These are phyloP conservation scores for Microthlaspi erraticum DNA, from an alignment of 345 rosid genomes.

Conservation along the genomic window DNA sequence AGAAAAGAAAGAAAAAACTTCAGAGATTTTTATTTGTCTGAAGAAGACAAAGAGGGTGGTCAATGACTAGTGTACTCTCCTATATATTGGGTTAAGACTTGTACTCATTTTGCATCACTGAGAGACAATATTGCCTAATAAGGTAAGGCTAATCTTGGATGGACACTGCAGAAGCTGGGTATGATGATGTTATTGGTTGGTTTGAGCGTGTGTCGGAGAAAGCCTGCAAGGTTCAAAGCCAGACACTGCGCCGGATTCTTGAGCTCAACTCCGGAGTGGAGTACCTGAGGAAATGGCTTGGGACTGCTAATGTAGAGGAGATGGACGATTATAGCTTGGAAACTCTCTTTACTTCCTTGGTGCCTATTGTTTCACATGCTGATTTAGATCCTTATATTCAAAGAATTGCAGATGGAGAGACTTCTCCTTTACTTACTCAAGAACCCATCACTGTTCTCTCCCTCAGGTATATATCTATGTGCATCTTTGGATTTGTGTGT, in stretches of 20 bases:
- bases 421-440: conserved; percentile 72
- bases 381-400: conserved; percentile 82
- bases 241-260: conserved; percentile 78
- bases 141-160: conserved; percentile 33
- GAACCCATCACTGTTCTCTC: conserved; percentile 72
- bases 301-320: conserved; percentile 50
- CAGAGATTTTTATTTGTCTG: not conserved
- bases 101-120: conserved; percentile 21
- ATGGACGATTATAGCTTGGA: conserved; percentile 69
- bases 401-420: conserved; percentile 88
- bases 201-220: conserved; percentile 62
- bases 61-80: conserved; percentile 22
- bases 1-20: not conserved
- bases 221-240: conserved; percentile 60
- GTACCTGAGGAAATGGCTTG: conserved; percentile 71
- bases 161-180: conserved; percentile 35
- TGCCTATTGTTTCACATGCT: conserved; percentile 84
- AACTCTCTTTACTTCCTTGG: conserved; percentile 65
- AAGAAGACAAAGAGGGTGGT: conserved; percentile 36
- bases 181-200: conserved; percentile 66
- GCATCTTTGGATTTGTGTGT: conserved; percentile 18
- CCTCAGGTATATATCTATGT: conserved; percentile 58
- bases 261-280: conserved; percentile 63
- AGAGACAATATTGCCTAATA: conserved; percentile 10
- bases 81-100: conserved; percentile 30